Base-by-base conservation (phyloP, 2,329 filamentous ascomycete genomes). In the Cordyceps cateniannulata region DNA sequence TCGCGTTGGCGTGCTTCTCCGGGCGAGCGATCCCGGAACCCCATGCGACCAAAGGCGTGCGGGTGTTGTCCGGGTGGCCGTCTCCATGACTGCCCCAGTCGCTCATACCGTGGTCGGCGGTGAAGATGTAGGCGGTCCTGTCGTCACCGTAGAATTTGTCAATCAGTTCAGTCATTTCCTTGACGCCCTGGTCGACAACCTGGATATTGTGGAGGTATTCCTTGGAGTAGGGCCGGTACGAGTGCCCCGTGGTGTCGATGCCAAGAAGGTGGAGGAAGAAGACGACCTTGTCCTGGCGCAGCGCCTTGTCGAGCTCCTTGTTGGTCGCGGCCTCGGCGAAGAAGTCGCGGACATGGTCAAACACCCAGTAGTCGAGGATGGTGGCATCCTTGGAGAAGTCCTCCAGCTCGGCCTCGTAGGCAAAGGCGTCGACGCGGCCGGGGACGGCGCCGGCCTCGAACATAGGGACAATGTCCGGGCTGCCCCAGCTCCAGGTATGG, bases 71-170 rank as follows among this genome's bases (percentile, higher is more conserved):
- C 0, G 95, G 95, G 74, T 99, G 93, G 8, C 95, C 95, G 72
- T 99, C 95, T 42, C 96, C 96, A 72, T 99, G 96, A 67, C 93
- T 98, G n/a, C 96, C 95, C 88, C 90, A 97, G 74, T 99, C 95
- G 70, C 91, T 98, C 95, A 99, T 99, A 20, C 95, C 95, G 73
- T 99, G 95, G 70, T 99, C 95, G 8, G 95, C 95, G 1, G 96
- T 99, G 71, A 99, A 99, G 18, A 99, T 85, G 71, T 93, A 99
- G 0, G 96, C 91, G 0, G 95, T 98, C 73, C 95, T 87, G 59
- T 84, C 88, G 67, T 92, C 88, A 5, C 77, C 81, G 69, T 97
- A 99, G 71, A 98, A 99, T 14, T 88, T 83, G 40, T 96, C 85
- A 54, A 97, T 87, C 59, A 96, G 71, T 64, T 89, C 81, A 0